Evolutionary conservation across 352 stramenopile genomes (phyloP).

Genomic region (Phytophthora tubulina): DNA sequence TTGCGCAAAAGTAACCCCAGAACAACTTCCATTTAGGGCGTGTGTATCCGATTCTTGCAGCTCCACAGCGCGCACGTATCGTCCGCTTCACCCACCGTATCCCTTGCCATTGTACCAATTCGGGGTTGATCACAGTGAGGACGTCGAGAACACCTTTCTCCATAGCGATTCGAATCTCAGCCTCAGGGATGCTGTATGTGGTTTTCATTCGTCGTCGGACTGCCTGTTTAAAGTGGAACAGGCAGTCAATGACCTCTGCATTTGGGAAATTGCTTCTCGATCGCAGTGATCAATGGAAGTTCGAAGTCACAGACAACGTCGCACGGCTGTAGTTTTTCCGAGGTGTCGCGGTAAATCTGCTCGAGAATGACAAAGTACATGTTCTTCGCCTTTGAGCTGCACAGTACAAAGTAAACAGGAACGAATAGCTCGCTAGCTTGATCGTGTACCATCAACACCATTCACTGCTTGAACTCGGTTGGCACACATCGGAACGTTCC

Average conservation of each 20-base stretch:
- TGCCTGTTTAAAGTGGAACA: slow-evolving; percentile 13
- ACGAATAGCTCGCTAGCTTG: slow-evolving; percentile 14
- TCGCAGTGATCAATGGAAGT: neutral
- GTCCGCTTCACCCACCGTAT: neutral
- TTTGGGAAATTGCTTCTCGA: neutral
- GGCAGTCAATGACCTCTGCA: slow-evolving; percentile 1
- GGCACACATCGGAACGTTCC: slow-evolving; percentile 1
- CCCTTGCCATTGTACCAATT: neutral
- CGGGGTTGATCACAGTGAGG: neutral
- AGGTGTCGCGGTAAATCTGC: neutral
- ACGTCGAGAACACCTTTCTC: slow-evolving; percentile 1
- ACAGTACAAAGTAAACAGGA: slow-evolving; percentile 4
- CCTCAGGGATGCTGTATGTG: neutral
- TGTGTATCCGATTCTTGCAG: neutral
- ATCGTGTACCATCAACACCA: slow-evolving; percentile 15
- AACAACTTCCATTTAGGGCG: neutral
- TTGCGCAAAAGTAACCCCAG: neutral
- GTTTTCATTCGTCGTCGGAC: slow-evolving; percentile 1
- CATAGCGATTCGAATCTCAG: neutral
- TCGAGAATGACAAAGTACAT: slow-evolving; percentile 6
- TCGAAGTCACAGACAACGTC: slow-evolving; percentile 7
- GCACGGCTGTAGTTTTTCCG: neutral
- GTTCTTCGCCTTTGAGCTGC: slow-evolving; percentile 4
- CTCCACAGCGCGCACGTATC: neutral
- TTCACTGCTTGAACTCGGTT: slow-evolving; percentile 6